phyloP scores from a whole-genome alignment of 495 filamentous ascomycete species.

The Penicillium simplicissimum region DNA sequence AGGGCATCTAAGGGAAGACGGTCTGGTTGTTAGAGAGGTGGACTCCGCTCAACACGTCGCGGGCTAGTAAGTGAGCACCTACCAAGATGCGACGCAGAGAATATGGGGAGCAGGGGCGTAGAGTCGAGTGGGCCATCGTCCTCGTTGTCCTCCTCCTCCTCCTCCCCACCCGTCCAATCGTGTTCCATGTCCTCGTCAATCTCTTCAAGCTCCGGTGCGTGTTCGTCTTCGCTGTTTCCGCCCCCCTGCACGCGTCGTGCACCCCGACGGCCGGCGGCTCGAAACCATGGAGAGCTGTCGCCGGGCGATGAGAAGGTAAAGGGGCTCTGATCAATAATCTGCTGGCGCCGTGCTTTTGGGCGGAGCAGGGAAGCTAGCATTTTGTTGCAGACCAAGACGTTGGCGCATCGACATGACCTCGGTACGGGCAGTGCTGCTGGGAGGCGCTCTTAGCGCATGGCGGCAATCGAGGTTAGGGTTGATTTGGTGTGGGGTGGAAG shows the following conservation, averaged over 20 bases:
- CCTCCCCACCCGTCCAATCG: constrained; percentile 43
- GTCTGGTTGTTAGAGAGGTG: constrained; percentile 16
- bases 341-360: constrained; percentile 40
- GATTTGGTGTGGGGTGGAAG: background rate
- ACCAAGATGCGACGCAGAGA: constrained; percentile 82
- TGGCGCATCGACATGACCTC: constrained; percentile 16
- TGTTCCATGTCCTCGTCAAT: constrained; percentile 39
- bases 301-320: constrained; percentile 51
- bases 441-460: constrained; percentile 1
- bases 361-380: constrained; percentile 53
- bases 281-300: constrained; percentile 37
- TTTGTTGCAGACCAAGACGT: constrained; percentile 19
- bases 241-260: constrained; percentile 10
- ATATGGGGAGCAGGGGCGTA: constrained; percentile 73
- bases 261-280: constrained; percentile 17
- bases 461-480: background rate
- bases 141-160: constrained; percentile 51
- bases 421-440: background rate
- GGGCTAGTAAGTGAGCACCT: constrained; percentile 7
- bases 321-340: constrained; percentile 45
- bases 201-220: constrained; percentile 38
- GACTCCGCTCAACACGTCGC: background rate
- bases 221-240: constrained; percentile 17
- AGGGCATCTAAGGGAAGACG: constrained; percentile 56
- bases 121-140: constrained; percentile 60